Percentiles rank a stretch among this genome's conserved stretches.
phyloP scores from a whole-genome alignment of 768 basidiomycete genomes.

The Termitomyces titanicus region DNA sequence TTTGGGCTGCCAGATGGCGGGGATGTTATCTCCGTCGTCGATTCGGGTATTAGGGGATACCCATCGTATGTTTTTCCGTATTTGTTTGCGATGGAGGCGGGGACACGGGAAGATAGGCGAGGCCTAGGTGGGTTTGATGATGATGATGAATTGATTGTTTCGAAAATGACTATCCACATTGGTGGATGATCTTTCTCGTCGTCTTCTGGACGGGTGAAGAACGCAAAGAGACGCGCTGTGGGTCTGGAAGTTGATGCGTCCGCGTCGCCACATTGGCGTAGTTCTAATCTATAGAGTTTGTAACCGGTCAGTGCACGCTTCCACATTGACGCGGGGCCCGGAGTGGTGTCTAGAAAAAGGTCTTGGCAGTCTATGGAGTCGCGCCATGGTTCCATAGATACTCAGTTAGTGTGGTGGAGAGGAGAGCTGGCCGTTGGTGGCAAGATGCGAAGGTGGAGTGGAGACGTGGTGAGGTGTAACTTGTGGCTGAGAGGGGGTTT shows the following conservation, averaged over 20 bases:
- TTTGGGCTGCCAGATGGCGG: not conserved
- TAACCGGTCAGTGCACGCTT: not conserved
- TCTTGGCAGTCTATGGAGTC: not conserved
- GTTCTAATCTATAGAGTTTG: not conserved
- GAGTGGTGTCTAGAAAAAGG: not conserved
- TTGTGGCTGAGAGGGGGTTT: too few relatives aligned
- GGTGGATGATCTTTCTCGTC: not conserved
- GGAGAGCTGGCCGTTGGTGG: too few relatives aligned
- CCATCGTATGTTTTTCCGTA: too few relatives aligned
- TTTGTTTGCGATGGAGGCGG: not conserved
- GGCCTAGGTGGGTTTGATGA: not conserved
- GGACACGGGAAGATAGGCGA: not conserved
- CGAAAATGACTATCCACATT: not conserved
- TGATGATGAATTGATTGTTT: not conserved
- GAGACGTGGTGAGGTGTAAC: too few relatives aligned
- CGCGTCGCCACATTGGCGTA: not conserved
- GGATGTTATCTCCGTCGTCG: not conserved
- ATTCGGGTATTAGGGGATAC: too few relatives aligned
- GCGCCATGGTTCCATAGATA: not conserved
- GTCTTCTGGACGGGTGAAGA: not conserved
- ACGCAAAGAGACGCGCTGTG: not conserved
- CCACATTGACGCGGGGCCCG: not conserved
- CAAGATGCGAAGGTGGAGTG: too few relatives aligned
- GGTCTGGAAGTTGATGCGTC: not conserved
- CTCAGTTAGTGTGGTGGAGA: too few relatives aligned